Percentiles rank a stretch among this genome's conserved stretches.
Conservation (phyloP, 345 rosid species). For the Syzygium aromaticum region DNA sequence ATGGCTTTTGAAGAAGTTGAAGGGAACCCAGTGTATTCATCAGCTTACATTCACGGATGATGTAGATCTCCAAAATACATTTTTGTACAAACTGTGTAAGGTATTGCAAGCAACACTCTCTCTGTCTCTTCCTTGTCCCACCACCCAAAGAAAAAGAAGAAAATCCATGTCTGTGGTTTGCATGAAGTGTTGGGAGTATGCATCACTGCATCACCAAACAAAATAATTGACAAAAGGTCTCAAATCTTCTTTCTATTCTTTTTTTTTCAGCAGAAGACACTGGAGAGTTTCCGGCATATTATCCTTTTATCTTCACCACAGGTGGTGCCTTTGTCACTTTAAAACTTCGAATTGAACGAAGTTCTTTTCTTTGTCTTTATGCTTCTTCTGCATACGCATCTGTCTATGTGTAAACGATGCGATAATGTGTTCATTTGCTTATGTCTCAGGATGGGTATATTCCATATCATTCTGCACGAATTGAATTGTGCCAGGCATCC, state of each 20-base stretch:
- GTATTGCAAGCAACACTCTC: slow-evolving; percentile 15
- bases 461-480: slow-evolving; percentile 94
- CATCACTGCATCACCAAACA: not conserved
- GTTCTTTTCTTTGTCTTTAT: not conserved
- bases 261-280: slow-evolving; percentile 72
- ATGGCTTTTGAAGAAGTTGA: slow-evolving; percentile 90
- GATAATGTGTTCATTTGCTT: not conserved
- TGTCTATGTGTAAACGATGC: not conserved
- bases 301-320: slow-evolving; percentile 86
- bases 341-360: not conserved
- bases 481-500: slow-evolving; percentile 78
- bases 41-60: slow-evolving; percentile 96
- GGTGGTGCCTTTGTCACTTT: slow-evolving; percentile 30
- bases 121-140: not conserved
- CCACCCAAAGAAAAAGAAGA: not conserved
- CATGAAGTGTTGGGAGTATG: not conserved
- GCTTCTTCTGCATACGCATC: not conserved
- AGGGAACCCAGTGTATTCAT: slow-evolving; percentile 86
- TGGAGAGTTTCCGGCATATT: slow-evolving; percentile 65
- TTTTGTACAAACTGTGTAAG: slow-evolving; percentile 83
- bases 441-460: slow-evolving; percentile 85
- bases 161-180: not conserved
- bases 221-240: not conserved
- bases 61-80: slow-evolving; percentile 64
- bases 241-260: not conserved